Evolutionary conservation across 495 filamentous ascomycete genomes (phyloP).

Genomic region (Penicillium mononematosum): DNA sequence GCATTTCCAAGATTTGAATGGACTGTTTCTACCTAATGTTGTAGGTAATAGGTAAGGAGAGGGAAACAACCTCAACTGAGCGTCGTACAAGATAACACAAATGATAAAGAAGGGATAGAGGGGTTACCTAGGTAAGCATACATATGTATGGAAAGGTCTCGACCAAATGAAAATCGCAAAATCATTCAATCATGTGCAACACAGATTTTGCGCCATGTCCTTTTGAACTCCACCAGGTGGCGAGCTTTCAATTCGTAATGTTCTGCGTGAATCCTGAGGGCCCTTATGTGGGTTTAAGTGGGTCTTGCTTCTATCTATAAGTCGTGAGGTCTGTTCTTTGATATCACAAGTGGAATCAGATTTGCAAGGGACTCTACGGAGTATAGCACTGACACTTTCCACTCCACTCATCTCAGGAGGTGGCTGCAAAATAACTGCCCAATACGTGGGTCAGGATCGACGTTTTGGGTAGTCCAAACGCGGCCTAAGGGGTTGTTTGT

Average conservation of each 20-base stretch:
- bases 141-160: background rate
- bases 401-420: slow-evolving; percentile 10
- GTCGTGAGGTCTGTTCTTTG: slow-evolving; percentile 1
- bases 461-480: background rate
- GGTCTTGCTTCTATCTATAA: slow-evolving; percentile 24
- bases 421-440: background rate
- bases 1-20: slow-evolving; percentile 21
- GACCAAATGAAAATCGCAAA: background rate
- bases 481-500: background rate
- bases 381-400: background rate
- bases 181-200: slow-evolving; percentile 3
- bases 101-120: background rate
- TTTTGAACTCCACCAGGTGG: slow-evolving; percentile 17
- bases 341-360: background rate
- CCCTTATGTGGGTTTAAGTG: slow-evolving; percentile 13
- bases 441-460: slow-evolving; percentile 8
- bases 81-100: too few relatives aligned
- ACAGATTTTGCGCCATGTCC: slow-evolving; percentile 1
- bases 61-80: background rate
- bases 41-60: slow-evolving; percentile 8
- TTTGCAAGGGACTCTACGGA: background rate
- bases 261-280: too few relatives aligned
- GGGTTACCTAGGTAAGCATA: too few relatives aligned
- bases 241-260: background rate
- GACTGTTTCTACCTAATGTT: slow-evolving; percentile 8